phyloP scores from a whole-genome alignment of 2,329 filamentous ascomycete species.

The Blastomyces silverae region DNA sequence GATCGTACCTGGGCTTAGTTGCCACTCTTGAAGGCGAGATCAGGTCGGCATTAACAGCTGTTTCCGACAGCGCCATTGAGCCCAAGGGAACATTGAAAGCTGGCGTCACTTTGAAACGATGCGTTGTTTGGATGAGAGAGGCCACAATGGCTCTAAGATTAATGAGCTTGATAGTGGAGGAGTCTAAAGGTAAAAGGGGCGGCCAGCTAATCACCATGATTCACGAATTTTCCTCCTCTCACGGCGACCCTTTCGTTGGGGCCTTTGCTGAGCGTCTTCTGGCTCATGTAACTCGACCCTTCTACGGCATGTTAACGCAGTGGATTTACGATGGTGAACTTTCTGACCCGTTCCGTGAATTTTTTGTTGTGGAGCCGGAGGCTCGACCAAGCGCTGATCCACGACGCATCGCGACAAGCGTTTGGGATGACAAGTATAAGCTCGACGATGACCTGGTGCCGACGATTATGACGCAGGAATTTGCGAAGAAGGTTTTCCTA shows the following conservation, averaged over 20 bases:
- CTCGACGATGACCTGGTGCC: slow-evolving; percentile 80
- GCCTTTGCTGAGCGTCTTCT: slow-evolving; percentile 87
- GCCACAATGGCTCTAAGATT: slow-evolving; percentile 90
- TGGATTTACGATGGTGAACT: slow-evolving; percentile 99
- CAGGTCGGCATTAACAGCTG: slow-evolving; percentile 65
- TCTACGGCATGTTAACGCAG: slow-evolving; percentile 89
- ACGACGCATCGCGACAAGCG: slow-evolving; percentile 62
- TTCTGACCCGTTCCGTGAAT: slow-evolving; percentile 90
- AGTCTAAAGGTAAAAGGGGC: slow-evolving; percentile 72
- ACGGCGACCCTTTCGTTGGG: slow-evolving; percentile 91
- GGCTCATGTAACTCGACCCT: slow-evolving; percentile 79
- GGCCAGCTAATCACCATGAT: slow-evolving; percentile 91
- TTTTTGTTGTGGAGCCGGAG: slow-evolving; percentile 84
- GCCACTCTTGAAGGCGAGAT: slow-evolving; percentile 92
- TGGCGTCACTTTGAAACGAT: slow-evolving; percentile 88
- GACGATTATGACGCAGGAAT: slow-evolving; percentile 85
- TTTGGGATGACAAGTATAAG: slow-evolving; percentile 98
- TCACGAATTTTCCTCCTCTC: slow-evolving; percentile 84
- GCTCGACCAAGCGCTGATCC: slow-evolving; percentile 46
- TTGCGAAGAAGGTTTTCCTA: slow-evolving; percentile 91
- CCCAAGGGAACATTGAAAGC: slow-evolving; percentile 70
- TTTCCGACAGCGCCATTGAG: slow-evolving; percentile 48
- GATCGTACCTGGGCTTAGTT: slow-evolving; percentile 82
- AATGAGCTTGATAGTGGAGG: slow-evolving; percentile 90
- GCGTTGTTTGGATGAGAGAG: slow-evolving; percentile 94